Base-by-base conservation (phyloP, 441 rosid species). In the Aquilaria agallochum region DNA sequence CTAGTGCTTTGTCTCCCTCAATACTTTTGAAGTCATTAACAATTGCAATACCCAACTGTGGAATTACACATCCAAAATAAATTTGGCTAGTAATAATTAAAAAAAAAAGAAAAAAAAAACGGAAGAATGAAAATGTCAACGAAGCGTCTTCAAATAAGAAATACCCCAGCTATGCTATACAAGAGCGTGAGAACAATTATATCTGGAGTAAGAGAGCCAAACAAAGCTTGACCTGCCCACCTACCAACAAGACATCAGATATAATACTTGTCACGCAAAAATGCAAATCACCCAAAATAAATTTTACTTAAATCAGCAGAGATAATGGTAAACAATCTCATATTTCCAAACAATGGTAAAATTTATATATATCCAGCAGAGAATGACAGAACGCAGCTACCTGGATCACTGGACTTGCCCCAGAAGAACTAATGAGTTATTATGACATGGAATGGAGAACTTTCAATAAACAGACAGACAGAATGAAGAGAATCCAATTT, bases 181-280 rank as follows among this genome's bases (percentile, higher is more conserved):
- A 90, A 78, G 65, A 94, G 90, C 31, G 99, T 94, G 53, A 91
- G 95, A 73, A 94, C 95, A 53, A 89, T 74, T 60, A 91, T 83
- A 65, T 94, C 97, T 45, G 92, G 94, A 44, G 95, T 84, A 78
- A 94, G 97, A 11, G 96, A 85, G 46, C 99, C 99, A 65, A 94
- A 94, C 74, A 94, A 75, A 50, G 99, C 94, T 84, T 94, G 99
- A 32, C 99, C 99, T 9, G 99, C 97, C 97, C 97, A 94, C 99
- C 99, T 94, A 72, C 73, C 52, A 63, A 66, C 55, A 34, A 56
- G 31, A 65, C 40, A 65, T 32, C 40, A 54, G 67, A 62, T 27
- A 62, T 27, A 44, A 62, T 60, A 47, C 20, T 53, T 44, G 58
- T 60, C 33, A 66, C 15, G 55, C 56, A 52, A 31, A 27, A 14